Evolutionary conservation across 2,329 filamentous ascomycete species (phyloP), one percentile per base, ranked within the genome.

Genomic region (Stagonosporopsis chrysanthemi): DNA sequence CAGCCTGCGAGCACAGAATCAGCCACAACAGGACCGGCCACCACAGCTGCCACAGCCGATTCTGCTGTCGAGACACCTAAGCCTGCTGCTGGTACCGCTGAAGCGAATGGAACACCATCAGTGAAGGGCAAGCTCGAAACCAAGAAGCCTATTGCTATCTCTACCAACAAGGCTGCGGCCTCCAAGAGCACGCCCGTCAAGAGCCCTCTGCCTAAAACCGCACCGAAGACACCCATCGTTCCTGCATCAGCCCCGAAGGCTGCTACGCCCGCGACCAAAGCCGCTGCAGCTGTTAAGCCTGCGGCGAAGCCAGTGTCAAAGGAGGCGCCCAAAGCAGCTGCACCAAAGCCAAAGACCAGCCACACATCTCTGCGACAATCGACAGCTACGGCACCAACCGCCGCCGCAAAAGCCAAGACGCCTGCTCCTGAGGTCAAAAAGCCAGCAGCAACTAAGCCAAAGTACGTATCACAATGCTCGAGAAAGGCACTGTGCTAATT

Each of bases 81-180:
- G 54, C 23, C 58, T 33, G 39, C 56, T 14, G 50, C 52, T 4
- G 63, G 36, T 41, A 70, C 63, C 29, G 12, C 60, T 2, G 62
- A 64, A 43, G 31, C 43, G 2, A 70, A 67, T 50, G 66, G 65
- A 4, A 62, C 67, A 39, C 52, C 68, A 12, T 26, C 58, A 19
- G 56, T 65, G 8, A 69, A 67, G 52, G 64, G 60, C 15, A 69
- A 68, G 58, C 31, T 65, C 9, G 62, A 72, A 8, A 38, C 55
- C 23, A 76, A 72, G 63, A 75, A 71, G 50, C 73, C 72, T 22
- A 59, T 67, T 9, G 56, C 72, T 6, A 75, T 75, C 33, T 75
- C 72, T 28, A 74, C 71, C 9, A 52, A 63, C 23, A 75, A 71
- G 56, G 61, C 68, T 14, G 52, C 67, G n/a, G 33, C 56, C 6